Conservation (phyloP, 768 basidiomycete genomes). For the Pluteus cervinus region DNA sequence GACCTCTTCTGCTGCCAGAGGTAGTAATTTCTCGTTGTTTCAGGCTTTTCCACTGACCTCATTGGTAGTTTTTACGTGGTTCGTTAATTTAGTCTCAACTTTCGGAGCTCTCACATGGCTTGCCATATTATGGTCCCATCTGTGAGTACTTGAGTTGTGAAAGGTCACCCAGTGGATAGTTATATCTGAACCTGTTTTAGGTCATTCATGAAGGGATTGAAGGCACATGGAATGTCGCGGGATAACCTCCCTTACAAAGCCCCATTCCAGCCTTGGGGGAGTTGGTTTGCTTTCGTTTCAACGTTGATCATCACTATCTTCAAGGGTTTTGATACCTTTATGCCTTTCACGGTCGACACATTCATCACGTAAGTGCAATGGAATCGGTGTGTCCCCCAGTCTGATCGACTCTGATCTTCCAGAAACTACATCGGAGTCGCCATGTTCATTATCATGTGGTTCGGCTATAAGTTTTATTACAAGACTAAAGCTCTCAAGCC, state of each 20-base stretch:
- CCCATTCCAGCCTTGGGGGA: slow-evolving; percentile 59
- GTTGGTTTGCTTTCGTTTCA: slow-evolving; percentile 50
- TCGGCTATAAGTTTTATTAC: slow-evolving; percentile 33
- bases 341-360: slow-evolving; percentile 45
- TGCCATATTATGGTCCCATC: slow-evolving; percentile 52
- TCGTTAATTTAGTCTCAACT: slow-evolving; percentile 42
- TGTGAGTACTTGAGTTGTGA: slow-evolving; percentile 32
- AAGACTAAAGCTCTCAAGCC: slow-evolving; percentile 33
- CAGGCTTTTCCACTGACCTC: slow-evolving; percentile 13
- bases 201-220: slow-evolving; percentile 39
- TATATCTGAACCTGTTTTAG: slow-evolving; percentile 15
- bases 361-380: slow-evolving; percentile 49
- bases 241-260: slow-evolving; percentile 44
- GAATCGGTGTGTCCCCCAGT: not conserved
- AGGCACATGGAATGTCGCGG: slow-evolving; percentile 33
- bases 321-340: slow-evolving; percentile 49
- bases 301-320: slow-evolving; percentile 51
- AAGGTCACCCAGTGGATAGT: no score
- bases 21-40: slow-evolving; percentile 19
- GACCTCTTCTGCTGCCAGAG: slow-evolving; percentile 41
- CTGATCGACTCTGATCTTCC: slow-evolving; percentile 9
- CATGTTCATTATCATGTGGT: slow-evolving; percentile 32
- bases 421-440: slow-evolving; percentile 41
- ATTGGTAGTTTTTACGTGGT: slow-evolving; percentile 43
- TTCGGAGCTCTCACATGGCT: slow-evolving; percentile 46